Base-by-base conservation (phyloP, 805 yeast species). In the Candida yuanshanica region DNA sequence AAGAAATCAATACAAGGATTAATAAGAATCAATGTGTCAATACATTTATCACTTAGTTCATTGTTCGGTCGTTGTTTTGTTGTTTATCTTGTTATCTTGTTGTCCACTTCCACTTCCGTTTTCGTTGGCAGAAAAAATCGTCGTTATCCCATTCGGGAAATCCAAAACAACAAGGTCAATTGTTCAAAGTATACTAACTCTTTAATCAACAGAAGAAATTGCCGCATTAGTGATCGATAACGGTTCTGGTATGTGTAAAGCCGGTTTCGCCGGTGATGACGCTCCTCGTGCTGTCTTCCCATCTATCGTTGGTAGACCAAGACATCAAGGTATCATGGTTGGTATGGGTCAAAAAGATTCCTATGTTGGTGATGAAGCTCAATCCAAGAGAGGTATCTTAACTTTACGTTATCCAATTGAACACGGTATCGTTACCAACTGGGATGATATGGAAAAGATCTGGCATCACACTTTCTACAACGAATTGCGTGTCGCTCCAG, bases 241-340 rank as follows among this genome's bases (percentile, higher is more conserved):
- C 77, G 99, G 99, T 78, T 93, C 99, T 67, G 99, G 99, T 81
- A 93, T 93, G 98, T 93, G 99, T 83, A 93, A 93, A 72, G 99
- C 99, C 91, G 99, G 99, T 75, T 93, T 90, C 70, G 98, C 99
- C 81, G 99, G 99, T 79, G 98, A 93, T 68, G 99, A 93, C 77
- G 98, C 98, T 55, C 99, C 99, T 68, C 86, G 97, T 73, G 98
- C 99, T 64, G 99, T 93, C 60, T 93, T 93, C 91, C 99, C 99
- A 66, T 93, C 98, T 50, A 91, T 93, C 65, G 99, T 91, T 55
- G 99, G 99, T 77, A 93, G 99, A 78, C 98, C 99, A 78, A 90
- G 96, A 82, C 99, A 93, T 72, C 98, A 93, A 74, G 98, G 98
- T 83, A 90, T 89, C 79, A 90, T 90, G 97, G 98, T 91, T 61